Evolutionary conservation across 1,284 basidiomycete species (phyloP).

Genomic region (Pseudomicrostroma phylloplanum): DNA sequence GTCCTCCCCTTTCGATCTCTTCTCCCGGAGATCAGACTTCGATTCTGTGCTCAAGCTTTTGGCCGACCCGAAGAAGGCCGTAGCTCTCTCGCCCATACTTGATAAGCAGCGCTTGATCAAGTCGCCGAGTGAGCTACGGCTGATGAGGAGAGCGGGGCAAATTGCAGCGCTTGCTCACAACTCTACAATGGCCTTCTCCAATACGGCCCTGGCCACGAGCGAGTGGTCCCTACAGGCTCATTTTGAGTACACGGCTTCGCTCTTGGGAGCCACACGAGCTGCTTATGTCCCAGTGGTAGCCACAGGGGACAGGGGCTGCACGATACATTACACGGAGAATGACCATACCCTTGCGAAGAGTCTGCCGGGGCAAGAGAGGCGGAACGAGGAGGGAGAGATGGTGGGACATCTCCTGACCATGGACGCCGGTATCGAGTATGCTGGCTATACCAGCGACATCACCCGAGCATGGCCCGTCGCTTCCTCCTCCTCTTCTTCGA

Average conservation of each 20-base stretch:
- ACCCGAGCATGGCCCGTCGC: conserved; percentile 76
- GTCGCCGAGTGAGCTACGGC: conserved; percentile 36
- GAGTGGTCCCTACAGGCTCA: conserved; percentile 41
- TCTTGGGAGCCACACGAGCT: conserved; percentile 38
- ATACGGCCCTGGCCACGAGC: conserved; percentile 17
- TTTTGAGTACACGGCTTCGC: conserved; percentile 41
- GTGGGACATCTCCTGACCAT: conserved; percentile 40
- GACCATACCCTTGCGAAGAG: conserved; percentile 16
- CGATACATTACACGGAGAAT: conserved; percentile 34
- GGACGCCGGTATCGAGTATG: conserved; percentile 53
- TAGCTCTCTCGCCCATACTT: conserved; percentile 35
- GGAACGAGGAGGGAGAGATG: conserved; percentile 35
- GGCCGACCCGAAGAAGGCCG: conserved; percentile 36
- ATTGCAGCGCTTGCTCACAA: conserved; percentile 42
- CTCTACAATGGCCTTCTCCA: conserved; percentile 38
- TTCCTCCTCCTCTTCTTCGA: conserved; percentile 7
- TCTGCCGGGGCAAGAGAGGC: conserved; percentile 12
- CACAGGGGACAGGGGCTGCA: conserved; percentile 35
- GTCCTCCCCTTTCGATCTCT: conserved; percentile 36
- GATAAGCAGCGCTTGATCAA: conserved; percentile 39
- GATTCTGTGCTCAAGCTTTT: conserved; percentile 41
- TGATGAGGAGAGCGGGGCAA: conserved; percentile 44
- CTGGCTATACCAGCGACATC: conserved; percentile 92
- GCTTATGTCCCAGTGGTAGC: conserved; percentile 50
- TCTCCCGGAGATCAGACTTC: conserved; percentile 45